Evolutionary conservation across 306 rosid genomes (phyloP), one percentile per base, ranked within the genome.

Genomic region (Ziziphus jujuba): DNA sequence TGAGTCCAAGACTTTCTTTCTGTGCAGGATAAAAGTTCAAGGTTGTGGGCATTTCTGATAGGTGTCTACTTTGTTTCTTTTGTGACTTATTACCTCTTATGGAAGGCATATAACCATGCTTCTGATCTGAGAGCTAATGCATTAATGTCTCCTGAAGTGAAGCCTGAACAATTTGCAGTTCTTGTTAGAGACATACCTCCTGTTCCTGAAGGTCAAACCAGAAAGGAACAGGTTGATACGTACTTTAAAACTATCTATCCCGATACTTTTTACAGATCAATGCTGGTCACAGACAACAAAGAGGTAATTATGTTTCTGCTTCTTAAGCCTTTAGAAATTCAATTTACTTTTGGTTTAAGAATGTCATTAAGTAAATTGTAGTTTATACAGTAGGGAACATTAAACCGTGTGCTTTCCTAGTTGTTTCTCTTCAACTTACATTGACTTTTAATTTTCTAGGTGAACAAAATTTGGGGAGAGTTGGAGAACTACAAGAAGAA

Each of bases 151-250:
- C 91, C 90, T 64, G 86, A 79, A 65, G 64, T 70, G 71, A 90
- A 82, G 73, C 70, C 87, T 21, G 88, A 90, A 74, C 97, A 88
- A 63, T 90, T 80, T 76, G 92, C 92, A 7, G 51, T 95, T 65
- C 66, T 95, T 65, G 97, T 95, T 55, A 88, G 99, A 79, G 99
- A 95, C 78, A 87, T 95, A 67, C 97, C 99, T 70, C 35, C 78
- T 50, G 83, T n/a, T 21, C 36, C 77, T 69, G 79, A 72, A 49
- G 95, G 92, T 51, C 88, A 67, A 63, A 82, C 84, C 51, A 85
- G 87, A 66, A 90, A 87, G 80, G 96, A 95, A 40, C 92, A 83
- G 44, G 80, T 95, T 40, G 99, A 95, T 70, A 36, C 92, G 5
- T 88, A 69, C 69, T 95, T 95, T 45, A 71, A 62, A 65, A 44